Percentiles rank a stretch among this genome's conserved stretches.
Evolutionary conservation across 2,329 filamentous ascomycete species (phyloP).

Genomic region (Talaromyces verruculosus): DNA sequence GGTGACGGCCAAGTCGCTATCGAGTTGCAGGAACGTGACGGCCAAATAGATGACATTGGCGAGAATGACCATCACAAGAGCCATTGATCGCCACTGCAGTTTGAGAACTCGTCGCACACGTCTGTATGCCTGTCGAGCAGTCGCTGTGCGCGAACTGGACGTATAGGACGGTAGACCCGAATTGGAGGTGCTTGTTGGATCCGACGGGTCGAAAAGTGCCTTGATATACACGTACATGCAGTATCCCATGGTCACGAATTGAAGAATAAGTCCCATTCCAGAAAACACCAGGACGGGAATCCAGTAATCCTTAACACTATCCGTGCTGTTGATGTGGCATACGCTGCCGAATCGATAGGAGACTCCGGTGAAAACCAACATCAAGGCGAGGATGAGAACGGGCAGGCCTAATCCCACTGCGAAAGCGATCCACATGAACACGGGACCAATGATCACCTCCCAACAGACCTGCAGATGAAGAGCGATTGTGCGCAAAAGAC

Average conservation of each 20-base stretch:
- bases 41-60: slow-evolving; percentile 92
- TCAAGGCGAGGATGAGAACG: slow-evolving; percentile 69
- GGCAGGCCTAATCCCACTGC: slow-evolving; percentile 82
- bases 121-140: slow-evolving; percentile 82
- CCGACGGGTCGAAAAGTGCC: slow-evolving; percentile 70
- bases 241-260: slow-evolving; percentile 82
- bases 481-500: slow-evolving; percentile 82
- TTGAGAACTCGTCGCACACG: slow-evolving; percentile 82
- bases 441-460: slow-evolving; percentile 84
- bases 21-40: slow-evolving; percentile 83
- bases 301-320: slow-evolving; percentile 85
- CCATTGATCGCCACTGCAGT: slow-evolving; percentile 91
- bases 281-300: slow-evolving; percentile 80
- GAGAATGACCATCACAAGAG: slow-evolving; percentile 85
- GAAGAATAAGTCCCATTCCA: slow-evolving; percentile 72
- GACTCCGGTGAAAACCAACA: slow-evolving; percentile 81
- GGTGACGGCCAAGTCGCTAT: slow-evolving; percentile 64
- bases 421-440: slow-evolving; percentile 85
- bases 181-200: slow-evolving; percentile 64
- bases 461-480: slow-evolving; percentile 98
- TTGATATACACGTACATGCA: slow-evolving; percentile 93
- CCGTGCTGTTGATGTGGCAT: slow-evolving; percentile 89
- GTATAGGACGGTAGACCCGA: slow-evolving; percentile 74
- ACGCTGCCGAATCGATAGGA: slow-evolving; percentile 90
- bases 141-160: slow-evolving; percentile 73